Base-by-base conservation (phyloP, 2,329 filamentous ascomycete genomes). In the Xylaria sp. region DNA sequence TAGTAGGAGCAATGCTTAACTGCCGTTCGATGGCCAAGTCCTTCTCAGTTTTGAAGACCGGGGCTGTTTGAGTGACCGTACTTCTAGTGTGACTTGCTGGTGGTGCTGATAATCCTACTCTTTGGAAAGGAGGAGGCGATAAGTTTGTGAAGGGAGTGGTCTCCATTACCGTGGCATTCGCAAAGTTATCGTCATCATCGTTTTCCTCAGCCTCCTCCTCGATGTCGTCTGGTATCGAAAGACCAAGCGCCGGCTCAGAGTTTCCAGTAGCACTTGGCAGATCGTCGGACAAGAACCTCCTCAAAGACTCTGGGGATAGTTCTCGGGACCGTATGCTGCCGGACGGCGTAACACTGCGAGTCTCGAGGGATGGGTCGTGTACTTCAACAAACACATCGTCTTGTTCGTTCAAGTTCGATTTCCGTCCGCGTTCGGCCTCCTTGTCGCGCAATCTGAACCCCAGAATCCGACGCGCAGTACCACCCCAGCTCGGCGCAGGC, bases 171-270 rank as follows among this genome's bases (percentile, higher is more conserved):
- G 84, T 83, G 0, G 85, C 85, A 3, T 82, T 84, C n/a, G 87
- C 87, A 73, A 90, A 90, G 78, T 90, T 90, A 71, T 89, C 87
- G 73, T 90, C 88, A 69, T 90, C 87, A 57, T 89, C 87, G 57
- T 81, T 81, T 41, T 85, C 87, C 59, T 89, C 87, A 54, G 80
- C 81, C 61, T 86, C 84, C 64, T 87, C 86, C 8, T 78, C 80
- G 46, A 83, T 84, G 63, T 86, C 82, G 59, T 85, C 82, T 1
- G 84, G 82, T 25, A 86, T 85, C 48, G 74, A 73, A 28, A 84
- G 71, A 13, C 74, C 74, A 12, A 77, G 77, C 31, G 79, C 69
- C 20, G 75, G 75, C 65, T 84, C 81, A 50, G 77, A 79, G 37
- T 74, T 73, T 61, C 74, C 67, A 2, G 78, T 77, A 3, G 66